Percentiles rank a stretch among this genome's conserved stretches.
These are phyloP conservation scores for Boechera divaricarpa DNA, from an alignment of 345 rosid species.

Conservation along the genomic window DNA sequence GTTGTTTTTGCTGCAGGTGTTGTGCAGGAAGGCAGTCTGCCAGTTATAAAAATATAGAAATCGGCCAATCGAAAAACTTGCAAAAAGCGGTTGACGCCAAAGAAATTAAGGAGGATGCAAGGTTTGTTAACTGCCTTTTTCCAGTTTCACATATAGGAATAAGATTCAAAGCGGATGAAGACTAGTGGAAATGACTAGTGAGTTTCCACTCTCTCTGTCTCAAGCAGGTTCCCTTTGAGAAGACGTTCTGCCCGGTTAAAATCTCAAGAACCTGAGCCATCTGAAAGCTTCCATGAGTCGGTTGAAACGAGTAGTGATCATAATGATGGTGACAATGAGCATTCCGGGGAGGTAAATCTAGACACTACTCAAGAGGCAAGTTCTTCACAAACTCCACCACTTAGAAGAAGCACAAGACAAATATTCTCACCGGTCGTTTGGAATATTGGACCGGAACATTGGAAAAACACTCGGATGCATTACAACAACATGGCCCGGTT, in stretches of 20 bases:
- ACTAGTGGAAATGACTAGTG: not conserved
- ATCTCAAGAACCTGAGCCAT: slow-evolving; percentile 19
- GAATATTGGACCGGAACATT: no score
- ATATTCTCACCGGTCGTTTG: no score
- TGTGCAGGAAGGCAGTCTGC: not conserved
- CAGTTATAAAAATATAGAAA: not conserved
- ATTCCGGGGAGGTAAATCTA: no score
- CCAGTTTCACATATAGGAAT: not conserved
- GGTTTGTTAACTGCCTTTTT: slow-evolving; percentile 8
- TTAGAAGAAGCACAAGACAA: no score
- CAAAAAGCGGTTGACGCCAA: slow-evolving; percentile 7
- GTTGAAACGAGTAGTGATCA: no score
- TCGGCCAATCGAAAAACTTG: not conserved
- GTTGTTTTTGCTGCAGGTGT: slow-evolving; percentile 17
- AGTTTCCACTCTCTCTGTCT: not conserved
- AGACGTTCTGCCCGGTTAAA: slow-evolving; percentile 17
- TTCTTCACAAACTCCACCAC: no score
- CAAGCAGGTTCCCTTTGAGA: slow-evolving; percentile 8
- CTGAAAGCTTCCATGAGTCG: slow-evolving; percentile 15
- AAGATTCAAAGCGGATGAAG: not conserved
- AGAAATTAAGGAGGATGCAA: not conserved
- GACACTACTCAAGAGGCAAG: no score
- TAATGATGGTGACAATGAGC: no score
- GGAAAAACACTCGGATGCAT: no score
- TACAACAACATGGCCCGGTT: not conserved